Base-by-base conservation (phyloP, 2,329 filamentous ascomycete species). In the Xylaria hypoxylon region DNA sequence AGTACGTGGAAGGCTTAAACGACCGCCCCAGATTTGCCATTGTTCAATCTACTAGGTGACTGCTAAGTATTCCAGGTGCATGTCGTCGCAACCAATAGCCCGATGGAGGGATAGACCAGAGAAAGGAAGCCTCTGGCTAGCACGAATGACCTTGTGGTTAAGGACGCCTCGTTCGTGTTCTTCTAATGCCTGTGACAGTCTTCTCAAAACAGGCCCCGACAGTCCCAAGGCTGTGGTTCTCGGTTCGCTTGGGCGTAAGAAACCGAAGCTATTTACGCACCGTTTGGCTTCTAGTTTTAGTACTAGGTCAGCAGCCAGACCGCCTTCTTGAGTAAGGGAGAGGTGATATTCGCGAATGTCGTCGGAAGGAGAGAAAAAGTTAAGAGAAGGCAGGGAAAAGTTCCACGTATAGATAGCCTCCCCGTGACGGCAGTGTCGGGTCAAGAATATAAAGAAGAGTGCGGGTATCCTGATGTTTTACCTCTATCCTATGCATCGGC, bases 21-120 rank as follows among this genome's bases (percentile, higher is more conserved):
- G 84, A 84, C 70, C 83, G 81, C 51, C 81, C 79, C 65, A 85
- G 77, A 74, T 78, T 82, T 65, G 84, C 80, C 84, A 87, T 86
- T 59, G 28, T 68, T 70, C 64, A 66, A 44, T 50, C 28, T 51
- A 59, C 51, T 33, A 22, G 44, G 47, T 28, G 31, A 28, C 11
- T 47, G 51, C 38, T 42, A 11, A 38, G 53, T 51, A 28, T 56
- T 65, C 51, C 45, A 66, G 55, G 45, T 26, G 28, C 40, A 42
- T 31, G 40, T 60, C 44, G 62, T 62, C 50, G 57, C 47, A 56
- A 44, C 42, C 26, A 40, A 62, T 44, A 51, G 35, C 28, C 26
- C 47, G 58, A 28, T 50, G 3, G 31, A 13, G 58, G 35, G 26
- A 28, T 24, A 26, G 47, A 53, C 56, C n/a, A 48, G 57, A 24